phyloP scores from a whole-genome alignment of 1,284 basidiomycete genomes.

The Vanrija sp. region DNA sequence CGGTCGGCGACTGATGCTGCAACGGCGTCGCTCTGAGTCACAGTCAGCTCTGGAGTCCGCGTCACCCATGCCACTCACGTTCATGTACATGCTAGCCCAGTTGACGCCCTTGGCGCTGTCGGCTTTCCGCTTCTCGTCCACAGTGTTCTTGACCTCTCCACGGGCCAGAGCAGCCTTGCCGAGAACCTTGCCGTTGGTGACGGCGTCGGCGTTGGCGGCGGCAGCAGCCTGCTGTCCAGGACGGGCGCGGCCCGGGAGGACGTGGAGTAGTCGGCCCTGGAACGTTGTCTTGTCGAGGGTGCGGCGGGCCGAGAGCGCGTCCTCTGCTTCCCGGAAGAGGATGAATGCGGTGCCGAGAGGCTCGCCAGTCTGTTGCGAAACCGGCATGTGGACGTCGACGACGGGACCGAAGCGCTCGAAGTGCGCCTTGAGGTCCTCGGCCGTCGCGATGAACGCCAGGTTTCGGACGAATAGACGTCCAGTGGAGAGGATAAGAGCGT shows the following conservation, averaged over 20 bases:
- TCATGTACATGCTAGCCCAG: constrained; percentile 97
- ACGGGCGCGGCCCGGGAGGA: constrained; percentile 62
- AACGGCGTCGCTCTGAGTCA: constrained; percentile 74
- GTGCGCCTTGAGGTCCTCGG: constrained; percentile 64
- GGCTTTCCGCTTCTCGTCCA: constrained; percentile 63
- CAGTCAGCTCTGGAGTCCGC: background rate
- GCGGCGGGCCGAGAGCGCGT: constrained; percentile 72
- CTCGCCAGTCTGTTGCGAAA: constrained; percentile 69
- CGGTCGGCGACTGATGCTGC: constrained; percentile 75
- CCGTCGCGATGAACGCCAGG: constrained; percentile 75
- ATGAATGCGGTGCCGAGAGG: constrained; percentile 69
- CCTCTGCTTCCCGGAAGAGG: constrained; percentile 62
- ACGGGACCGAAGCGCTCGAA: constrained; percentile 71
- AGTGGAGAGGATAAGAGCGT: constrained; percentile 66
- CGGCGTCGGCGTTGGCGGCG: constrained; percentile 44
- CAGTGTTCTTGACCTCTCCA: constrained; percentile 65
- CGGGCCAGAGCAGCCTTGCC: constrained; percentile 53
- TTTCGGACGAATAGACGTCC: constrained; percentile 88
- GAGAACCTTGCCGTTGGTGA: constrained; percentile 40
- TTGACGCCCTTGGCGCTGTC: constrained; percentile 80
- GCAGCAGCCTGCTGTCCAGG: constrained; percentile 61
- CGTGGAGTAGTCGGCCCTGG: constrained; percentile 86
- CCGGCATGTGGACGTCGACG: constrained; percentile 77
- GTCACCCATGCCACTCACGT: constrained; percentile 59
- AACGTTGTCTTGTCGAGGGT: constrained; percentile 80